phyloP scores from a whole-genome alignment of 106 monocot genomes.

The Chionographis japonica region DNA sequence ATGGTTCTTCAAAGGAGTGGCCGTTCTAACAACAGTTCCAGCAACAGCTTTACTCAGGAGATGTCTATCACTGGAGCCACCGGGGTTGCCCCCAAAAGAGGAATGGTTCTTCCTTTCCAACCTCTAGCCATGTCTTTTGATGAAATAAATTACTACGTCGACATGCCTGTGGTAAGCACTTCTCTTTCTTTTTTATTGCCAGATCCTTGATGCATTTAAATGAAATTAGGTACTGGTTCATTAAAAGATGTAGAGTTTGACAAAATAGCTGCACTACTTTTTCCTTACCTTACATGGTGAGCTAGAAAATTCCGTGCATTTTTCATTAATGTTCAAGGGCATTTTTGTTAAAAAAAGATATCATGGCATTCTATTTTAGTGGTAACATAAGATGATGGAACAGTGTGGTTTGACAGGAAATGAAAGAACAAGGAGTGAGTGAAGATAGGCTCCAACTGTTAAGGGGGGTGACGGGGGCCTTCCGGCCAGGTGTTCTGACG shows the following conservation, averaged over 20 bases:
- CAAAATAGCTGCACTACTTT: no score
- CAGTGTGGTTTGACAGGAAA: slow-evolving; percentile 35
- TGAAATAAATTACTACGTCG: slow-evolving; percentile 83
- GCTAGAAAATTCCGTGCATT: no score
- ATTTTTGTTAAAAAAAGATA: no score
- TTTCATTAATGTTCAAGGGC: no score
- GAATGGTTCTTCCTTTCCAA: slow-evolving; percentile 92
- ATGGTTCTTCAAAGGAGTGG: slow-evolving; percentile 4
- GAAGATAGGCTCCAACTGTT: slow-evolving; percentile 64
- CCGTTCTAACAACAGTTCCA: slow-evolving; percentile 1
- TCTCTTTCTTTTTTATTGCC: background rate
- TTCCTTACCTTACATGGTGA: no score
- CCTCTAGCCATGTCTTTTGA: slow-evolving; percentile 90
- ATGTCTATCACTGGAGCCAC: slow-evolving; percentile 22
- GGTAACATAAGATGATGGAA: background rate
- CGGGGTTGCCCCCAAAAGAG: slow-evolving; percentile 41
- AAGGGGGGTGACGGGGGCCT: slow-evolving; percentile 45
- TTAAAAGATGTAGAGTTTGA: background rate
- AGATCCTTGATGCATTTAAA: background rate
- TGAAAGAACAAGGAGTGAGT: slow-evolving; percentile 56
- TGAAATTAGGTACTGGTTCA: background rate
- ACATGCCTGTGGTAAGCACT: slow-evolving; percentile 78
- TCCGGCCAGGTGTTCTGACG: slow-evolving; percentile 57
- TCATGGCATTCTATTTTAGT: no score
- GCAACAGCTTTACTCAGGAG: slow-evolving; percentile 12